Conservation (phyloP, 495 filamentous ascomycete genomes). For the Neurospora sp. region DNA sequence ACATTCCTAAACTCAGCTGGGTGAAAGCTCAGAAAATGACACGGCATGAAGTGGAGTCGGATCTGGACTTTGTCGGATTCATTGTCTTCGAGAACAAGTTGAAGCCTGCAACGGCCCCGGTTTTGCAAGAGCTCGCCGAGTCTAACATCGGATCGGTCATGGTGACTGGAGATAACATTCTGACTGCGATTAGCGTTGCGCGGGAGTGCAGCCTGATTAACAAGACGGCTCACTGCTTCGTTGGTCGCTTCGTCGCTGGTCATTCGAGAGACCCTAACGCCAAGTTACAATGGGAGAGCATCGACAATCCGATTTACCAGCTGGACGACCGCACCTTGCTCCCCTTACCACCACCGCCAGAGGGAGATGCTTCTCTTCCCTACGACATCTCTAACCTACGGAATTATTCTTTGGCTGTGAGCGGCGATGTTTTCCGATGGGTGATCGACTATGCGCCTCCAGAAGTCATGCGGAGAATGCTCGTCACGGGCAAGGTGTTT, state of each 20-base stretch:
- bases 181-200: slow-evolving; percentile 94
- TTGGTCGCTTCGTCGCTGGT: slow-evolving; percentile 80
- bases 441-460: slow-evolving; percentile 80
- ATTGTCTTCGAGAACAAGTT: slow-evolving; percentile 99
- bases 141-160: slow-evolving; percentile 88
- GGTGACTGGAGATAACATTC: slow-evolving; percentile 98
- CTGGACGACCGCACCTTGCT: slow-evolving; percentile 70
- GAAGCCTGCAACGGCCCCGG: slow-evolving; percentile 67
- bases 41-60: slow-evolving; percentile 69
- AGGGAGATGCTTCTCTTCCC: slow-evolving; percentile 72
- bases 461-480: slow-evolving; percentile 69
- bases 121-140: slow-evolving; percentile 72
- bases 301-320: slow-evolving; percentile 66
- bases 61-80: slow-evolving; percentile 83
- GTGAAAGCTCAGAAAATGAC: slow-evolving; percentile 90
- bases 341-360: slow-evolving; percentile 58
- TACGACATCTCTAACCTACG: slow-evolving; percentile 67
- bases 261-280: slow-evolving; percentile 57
- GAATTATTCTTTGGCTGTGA: slow-evolving; percentile 82
- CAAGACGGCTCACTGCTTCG: slow-evolving; percentile 73
- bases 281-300: slow-evolving; percentile 78
- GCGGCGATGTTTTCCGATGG: slow-evolving; percentile 94
- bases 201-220: slow-evolving; percentile 83
- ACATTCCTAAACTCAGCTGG: slow-evolving; percentile 79
- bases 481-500: slow-evolving; percentile 87